Percentiles rank a stretch among this genome's conserved stretches.
Evolutionary conservation across 306 rosid genomes (phyloP).

Genomic region (Casuarina glauca): DNA sequence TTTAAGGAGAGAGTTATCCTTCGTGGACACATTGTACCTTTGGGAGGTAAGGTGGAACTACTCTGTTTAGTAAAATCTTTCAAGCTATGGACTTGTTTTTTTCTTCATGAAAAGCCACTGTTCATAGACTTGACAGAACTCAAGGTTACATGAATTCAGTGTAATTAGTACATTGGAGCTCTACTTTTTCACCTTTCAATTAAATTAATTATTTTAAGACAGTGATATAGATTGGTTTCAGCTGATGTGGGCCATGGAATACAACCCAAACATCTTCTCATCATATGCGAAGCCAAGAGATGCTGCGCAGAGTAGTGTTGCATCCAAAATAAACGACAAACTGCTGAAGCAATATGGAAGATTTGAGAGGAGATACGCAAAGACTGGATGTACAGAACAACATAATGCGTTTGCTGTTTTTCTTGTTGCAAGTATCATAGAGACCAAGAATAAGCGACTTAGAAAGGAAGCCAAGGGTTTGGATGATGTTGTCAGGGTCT

Average conservation of each 20-base stretch:
- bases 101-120: constrained; percentile 20
- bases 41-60: constrained; percentile 78
- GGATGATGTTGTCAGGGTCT: constrained; percentile 80
- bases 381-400: constrained; percentile 56
- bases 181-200: constrained; percentile 22
- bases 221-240: constrained; percentile 81
- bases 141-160: not conserved
- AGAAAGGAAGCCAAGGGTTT: constrained; percentile 85
- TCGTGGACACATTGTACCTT: constrained; percentile 84
- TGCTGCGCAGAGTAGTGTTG: constrained; percentile 24
- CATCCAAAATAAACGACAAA: constrained; percentile 48
- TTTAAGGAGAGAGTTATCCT: constrained; percentile 94
- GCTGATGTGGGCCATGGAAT: constrained; percentile 99
- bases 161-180: constrained; percentile 24
- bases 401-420: constrained; percentile 64
- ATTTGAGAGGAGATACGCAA: constrained; percentile 69
- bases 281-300: constrained; percentile 46
- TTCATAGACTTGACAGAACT: constrained; percentile 10
- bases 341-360: constrained; percentile 77
- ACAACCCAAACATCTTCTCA: constrained; percentile 80
- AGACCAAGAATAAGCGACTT: constrained; percentile 72
- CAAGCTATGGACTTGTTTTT: not conserved
- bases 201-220: constrained; percentile 48
- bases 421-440: constrained; percentile 89
- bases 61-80: constrained; percentile 17